A percentile compares a stretch with the other conserved stretches of the same genome.
These are phyloP conservation scores for Tulasnella sp. DNA, from an alignment of 768 basidiomycete species.

Conservation along the genomic window DNA sequence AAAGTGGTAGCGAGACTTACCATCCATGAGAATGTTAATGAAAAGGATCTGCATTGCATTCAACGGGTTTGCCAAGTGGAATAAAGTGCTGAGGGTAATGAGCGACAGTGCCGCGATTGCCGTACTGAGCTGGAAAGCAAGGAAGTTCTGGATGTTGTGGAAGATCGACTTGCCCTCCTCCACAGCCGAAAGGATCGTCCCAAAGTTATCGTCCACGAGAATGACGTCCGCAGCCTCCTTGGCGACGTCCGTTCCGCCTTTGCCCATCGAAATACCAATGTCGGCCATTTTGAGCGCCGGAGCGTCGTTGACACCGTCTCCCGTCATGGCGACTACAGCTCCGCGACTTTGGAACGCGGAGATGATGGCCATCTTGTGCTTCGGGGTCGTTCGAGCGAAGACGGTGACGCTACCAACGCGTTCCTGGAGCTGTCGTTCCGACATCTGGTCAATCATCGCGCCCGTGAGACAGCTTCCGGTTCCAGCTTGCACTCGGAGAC, in stretches of 20 bases:
- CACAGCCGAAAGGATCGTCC: slow-evolving; percentile 84
- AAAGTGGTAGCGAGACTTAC: slow-evolving; percentile 26
- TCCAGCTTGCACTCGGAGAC: slow-evolving; percentile 51
- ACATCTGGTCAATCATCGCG: slow-evolving; percentile 75
- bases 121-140: slow-evolving; percentile 93
- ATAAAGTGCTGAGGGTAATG: slow-evolving; percentile 86
- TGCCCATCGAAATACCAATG: slow-evolving; percentile 96
- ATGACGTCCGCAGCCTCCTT: slow-evolving; percentile 98
- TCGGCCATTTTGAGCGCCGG: slow-evolving; percentile 97
- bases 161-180: slow-evolving; percentile 99
- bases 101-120: slow-evolving; percentile 93
- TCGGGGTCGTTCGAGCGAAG: slow-evolving; percentile 90
- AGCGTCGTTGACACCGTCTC: slow-evolving; percentile 96
- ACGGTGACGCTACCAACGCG: slow-evolving; percentile 69
- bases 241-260: slow-evolving; percentile 96
- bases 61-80: slow-evolving; percentile 81
- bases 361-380: slow-evolving; percentile 96
- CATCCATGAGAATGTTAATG: slow-evolving; percentile 98
- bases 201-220: slow-evolving; percentile 94
- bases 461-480: slow-evolving; percentile 50
- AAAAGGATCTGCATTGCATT: slow-evolving; percentile 99
- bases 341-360: slow-evolving; percentile 87
- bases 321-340: slow-evolving; percentile 92
- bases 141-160: slow-evolving; percentile 97
- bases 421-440: slow-evolving; percentile 67